Conservation (phyloP, 2,329 filamentous ascomycete species). For the Capronia coronata region DNA sequence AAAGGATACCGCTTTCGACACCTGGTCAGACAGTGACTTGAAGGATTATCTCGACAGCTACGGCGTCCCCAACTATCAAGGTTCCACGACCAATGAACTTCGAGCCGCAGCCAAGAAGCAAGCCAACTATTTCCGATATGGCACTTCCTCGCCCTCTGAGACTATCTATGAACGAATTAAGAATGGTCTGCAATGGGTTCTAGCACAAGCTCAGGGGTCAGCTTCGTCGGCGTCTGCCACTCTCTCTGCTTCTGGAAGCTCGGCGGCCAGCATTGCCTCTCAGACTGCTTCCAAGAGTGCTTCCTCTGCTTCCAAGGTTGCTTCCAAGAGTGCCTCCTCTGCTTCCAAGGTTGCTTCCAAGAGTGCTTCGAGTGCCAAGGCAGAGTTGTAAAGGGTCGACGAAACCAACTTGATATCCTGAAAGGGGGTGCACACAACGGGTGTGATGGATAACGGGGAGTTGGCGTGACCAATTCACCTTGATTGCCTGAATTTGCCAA, state of each 20-base stretch:
- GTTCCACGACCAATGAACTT: constrained; percentile 62
- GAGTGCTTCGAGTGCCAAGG: constrained; percentile 20
- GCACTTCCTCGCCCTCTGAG: constrained; percentile 58
- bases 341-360: constrained; percentile 17
- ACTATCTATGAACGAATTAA: constrained; percentile 61
- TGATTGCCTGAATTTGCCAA: constrained; percentile 3
- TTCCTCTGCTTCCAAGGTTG: constrained; percentile 6
- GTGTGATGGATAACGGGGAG: background rate
- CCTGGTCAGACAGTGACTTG: constrained; percentile 64
- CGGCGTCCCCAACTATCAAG: constrained; percentile 62
- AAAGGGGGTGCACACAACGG: background rate
- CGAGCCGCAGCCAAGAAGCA: constrained; percentile 66
- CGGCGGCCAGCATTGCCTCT: constrained; percentile 19
- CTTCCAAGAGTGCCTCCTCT: background rate
- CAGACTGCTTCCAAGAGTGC: constrained; percentile 1
- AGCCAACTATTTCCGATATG: constrained; percentile 69
- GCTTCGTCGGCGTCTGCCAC: constrained; percentile 39
- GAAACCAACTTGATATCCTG: constrained; percentile 6
- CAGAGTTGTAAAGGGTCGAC: constrained; percentile 21
- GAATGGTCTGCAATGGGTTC: constrained; percentile 42
- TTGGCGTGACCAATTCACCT: constrained; percentile 5
- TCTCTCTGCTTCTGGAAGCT: constrained; percentile 21
- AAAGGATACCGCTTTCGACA: constrained; percentile 62
- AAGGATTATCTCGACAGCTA: constrained; percentile 76
- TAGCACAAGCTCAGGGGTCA: constrained; percentile 36